A percentile compares a stretch with the other conserved stretches of the same genome.
These are phyloP conservation scores for Gracilaria caudata DNA, from an alignment of 23 red algal species.

Conservation along the genomic window DNA sequence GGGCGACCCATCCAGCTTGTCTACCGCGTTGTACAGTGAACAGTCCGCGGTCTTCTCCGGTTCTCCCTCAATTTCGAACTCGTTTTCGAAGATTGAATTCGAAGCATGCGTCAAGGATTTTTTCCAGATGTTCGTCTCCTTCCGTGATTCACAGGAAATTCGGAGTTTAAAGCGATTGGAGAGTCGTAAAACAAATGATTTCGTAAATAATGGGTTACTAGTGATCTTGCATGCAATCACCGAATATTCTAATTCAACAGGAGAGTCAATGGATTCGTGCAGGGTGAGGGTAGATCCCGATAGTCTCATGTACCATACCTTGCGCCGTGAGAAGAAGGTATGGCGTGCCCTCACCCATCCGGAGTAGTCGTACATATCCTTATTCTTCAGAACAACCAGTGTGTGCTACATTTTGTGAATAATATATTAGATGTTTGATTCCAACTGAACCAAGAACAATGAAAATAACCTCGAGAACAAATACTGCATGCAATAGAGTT, in stretches of 20 bases:
- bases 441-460: too few species aligned
- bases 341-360: not conserved
- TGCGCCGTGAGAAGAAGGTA: not conserved
- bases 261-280: not conserved
- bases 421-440: too few species aligned
- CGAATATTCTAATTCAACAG: not conserved
- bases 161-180: not conserved
- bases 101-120: not conserved
- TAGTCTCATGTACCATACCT: not conserved
- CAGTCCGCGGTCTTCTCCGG: not conserved
- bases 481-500: too few species aligned
- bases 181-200: not conserved
- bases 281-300: not conserved
- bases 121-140: not conserved
- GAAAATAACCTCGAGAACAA: too few species aligned
- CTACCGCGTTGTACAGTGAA: not conserved
- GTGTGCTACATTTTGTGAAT: too few species aligned
- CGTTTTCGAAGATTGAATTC: not conserved
- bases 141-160: not conserved
- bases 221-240: not conserved
- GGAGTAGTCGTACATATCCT: not conserved
- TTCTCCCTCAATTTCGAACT: not conserved
- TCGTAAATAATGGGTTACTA: not conserved
- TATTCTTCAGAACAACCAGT: not conserved
- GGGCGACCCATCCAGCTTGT: not conserved